Conservation (phyloP, 164 flowering plant species). For the Pachysandra terminalis region DNA sequence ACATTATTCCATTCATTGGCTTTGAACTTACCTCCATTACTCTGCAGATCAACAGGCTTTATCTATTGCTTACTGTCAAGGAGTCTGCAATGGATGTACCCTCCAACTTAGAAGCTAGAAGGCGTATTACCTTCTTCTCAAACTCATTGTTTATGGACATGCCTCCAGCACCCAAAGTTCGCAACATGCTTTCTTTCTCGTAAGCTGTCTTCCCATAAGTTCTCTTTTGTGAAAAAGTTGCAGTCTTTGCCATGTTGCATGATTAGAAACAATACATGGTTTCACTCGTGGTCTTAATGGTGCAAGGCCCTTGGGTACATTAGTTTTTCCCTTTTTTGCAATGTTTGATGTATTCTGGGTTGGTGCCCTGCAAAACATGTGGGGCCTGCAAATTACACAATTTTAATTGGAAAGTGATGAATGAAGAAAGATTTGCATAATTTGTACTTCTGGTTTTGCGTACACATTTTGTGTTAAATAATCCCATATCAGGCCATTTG, state of each 20-base stretch:
- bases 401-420: not conserved
- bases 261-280: not conserved
- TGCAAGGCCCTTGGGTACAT: no score
- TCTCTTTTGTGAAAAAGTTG: not conserved
- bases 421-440: not conserved
- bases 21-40: no score
- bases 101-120: constrained; percentile 87
- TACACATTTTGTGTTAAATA: not conserved
- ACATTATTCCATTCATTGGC: not conserved
- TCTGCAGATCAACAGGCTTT: no score
- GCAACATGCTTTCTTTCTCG: constrained; percentile 98
- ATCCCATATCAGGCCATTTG: not conserved
- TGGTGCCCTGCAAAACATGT: not conserved
- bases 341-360: not conserved
- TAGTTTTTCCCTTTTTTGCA: no score
- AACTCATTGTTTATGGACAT: constrained; percentile 96
- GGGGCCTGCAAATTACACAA: not conserved
- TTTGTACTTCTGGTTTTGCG: not conserved
- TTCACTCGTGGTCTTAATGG: no score
- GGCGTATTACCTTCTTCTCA: constrained; percentile 92
- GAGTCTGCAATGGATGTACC: constrained; percentile 99
- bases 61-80: constrained; percentile 81
- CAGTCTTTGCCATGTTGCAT: not conserved
- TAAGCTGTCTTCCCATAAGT: constrained; percentile 32
- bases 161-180: constrained; percentile 98